Evolutionary conservation across 768 basidiomycete species (phyloP), one percentile per base, ranked within the genome.

Genomic region (Gymnopilus junonius): DNA sequence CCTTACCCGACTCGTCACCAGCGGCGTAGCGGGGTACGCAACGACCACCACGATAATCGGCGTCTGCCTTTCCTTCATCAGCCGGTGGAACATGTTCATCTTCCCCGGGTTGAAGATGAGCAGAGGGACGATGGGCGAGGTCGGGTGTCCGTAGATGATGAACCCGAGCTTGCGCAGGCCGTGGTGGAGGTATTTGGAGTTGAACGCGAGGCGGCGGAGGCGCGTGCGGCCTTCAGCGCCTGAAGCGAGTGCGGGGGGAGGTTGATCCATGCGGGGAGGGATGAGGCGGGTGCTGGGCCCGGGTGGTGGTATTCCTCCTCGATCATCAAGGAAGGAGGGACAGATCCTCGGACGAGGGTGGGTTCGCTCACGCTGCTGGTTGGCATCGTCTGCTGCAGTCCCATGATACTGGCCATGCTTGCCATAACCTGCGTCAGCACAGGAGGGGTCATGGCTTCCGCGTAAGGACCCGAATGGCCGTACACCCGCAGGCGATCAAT

Each of bases 361-460:
- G 73, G 53, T 76, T 51, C 48, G 20, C 48, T 51, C 29, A 15
- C 17, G 20, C 48, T 31, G 10, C 48, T 20, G 29, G 70, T 70
- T 78, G 70, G 67, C n/a, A 75, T 70, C 8, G 80, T 65, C 1
- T 34, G 76, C n/a, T 11, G 83, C 73, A 62, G 94, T 76, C 97
- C 97, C 95, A 98, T 98, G 79, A 99, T 98, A 67, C 93, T 94
- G 0, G 90, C 93, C 93, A 97, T 97, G 64, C 92, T 92, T 2
- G 97, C 87, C 54, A 96, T 78, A 69, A 99, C 82, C 75, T 99
- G 97, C 17, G 92, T 92, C 31, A 97, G 82, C 51, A 99, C 94
- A 0, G 95, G 86, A 0, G 97, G 97, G 0, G 93, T 78, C 85
- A 97, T 95, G 1, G 93, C 79, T 77, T 99, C 97, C 3, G 94